Evolutionary conservation across 2,329 filamentous ascomycete species (phyloP).

Genomic region (Sporothrix pseudoabietina): DNA sequence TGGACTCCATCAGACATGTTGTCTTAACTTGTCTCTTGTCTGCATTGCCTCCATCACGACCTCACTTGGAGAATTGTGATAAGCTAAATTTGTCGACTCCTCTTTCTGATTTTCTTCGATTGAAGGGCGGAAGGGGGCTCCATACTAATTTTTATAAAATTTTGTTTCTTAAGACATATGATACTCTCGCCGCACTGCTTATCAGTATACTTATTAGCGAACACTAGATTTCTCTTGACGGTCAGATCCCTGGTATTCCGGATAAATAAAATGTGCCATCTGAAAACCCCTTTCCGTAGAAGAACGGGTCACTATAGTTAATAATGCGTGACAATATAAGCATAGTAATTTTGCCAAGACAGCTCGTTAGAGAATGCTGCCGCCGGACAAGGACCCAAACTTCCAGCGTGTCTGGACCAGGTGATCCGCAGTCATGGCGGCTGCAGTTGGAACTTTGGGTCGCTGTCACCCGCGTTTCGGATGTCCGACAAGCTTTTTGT

Average conservation of each 20-base stretch:
- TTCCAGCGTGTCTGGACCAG: background rate
- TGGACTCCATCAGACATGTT: background rate
- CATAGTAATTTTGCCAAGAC: background rate
- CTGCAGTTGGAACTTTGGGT: conserved; percentile 3
- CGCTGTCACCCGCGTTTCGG: background rate
- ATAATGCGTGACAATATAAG: background rate
- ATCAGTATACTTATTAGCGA: too few relatives aligned
- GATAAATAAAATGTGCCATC: background rate
- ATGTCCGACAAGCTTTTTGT: conserved; percentile 12
- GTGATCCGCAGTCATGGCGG: conserved; percentile 11
- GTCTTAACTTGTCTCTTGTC: background rate
- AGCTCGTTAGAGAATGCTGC: background rate
- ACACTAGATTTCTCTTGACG: background rate
- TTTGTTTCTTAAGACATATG: too few relatives aligned
- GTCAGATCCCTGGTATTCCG: background rate
- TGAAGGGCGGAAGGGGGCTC: too few relatives aligned
- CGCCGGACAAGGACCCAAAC: background rate
- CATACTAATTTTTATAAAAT: too few relatives aligned
- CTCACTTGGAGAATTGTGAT: background rate
- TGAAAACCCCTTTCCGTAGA: background rate
- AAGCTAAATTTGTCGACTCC: too few relatives aligned
- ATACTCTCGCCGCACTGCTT: background rate
- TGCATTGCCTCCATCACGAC: background rate
- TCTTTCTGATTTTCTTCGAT: too few relatives aligned
- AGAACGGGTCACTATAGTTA: background rate